A percentile compares a stretch with the other conserved stretches of the same genome.
Evolutionary conservation across 1,139 yeast species (phyloP).

Genomic region (Lodderomyces oxycetoniae): DNA sequence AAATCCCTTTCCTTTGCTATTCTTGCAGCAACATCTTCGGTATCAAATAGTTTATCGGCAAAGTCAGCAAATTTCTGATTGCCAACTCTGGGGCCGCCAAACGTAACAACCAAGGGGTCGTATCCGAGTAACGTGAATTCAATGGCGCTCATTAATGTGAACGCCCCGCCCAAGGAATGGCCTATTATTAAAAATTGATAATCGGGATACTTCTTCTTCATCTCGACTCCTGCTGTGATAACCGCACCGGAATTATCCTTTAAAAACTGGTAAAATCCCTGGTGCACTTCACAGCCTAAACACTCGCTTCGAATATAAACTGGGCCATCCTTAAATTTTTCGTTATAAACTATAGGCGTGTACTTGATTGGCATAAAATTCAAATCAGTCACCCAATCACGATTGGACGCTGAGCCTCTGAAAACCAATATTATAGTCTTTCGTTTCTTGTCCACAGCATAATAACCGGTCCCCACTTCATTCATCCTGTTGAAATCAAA

Average conservation of each 20-base stretch:
- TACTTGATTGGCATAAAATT: slow-evolving; percentile 38
- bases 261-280: slow-evolving; percentile 49
- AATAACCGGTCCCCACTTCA: slow-evolving; percentile 50
- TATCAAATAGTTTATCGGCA: slow-evolving; percentile 47
- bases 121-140: slow-evolving; percentile 52
- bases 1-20: slow-evolving; percentile 16
- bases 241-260: slow-evolving; percentile 36
- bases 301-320: slow-evolving; percentile 27
- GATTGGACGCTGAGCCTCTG: slow-evolving; percentile 54
- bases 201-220: slow-evolving; percentile 34
- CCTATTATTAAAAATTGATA: slow-evolving; percentile 55
- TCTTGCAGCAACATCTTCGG: slow-evolving; percentile 19
- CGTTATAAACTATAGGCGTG: slow-evolving; percentile 25
- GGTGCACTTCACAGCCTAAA: slow-evolving; percentile 51
- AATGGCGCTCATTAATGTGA: slow-evolving; percentile 56
- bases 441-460: slow-evolving; percentile 37
- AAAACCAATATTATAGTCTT: slow-evolving; percentile 40
- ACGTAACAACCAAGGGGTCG: slow-evolving; percentile 50
- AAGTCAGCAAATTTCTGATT: slow-evolving; percentile 46
- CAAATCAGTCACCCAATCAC: slow-evolving; percentile 56
- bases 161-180: slow-evolving; percentile 72
- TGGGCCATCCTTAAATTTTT: slow-evolving; percentile 11
- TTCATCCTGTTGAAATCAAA: slow-evolving; percentile 38
- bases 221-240: slow-evolving; percentile 26
- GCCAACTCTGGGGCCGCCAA: slow-evolving; percentile 62